These are phyloP conservation scores for Fusarium sp. DNA, from an alignment of 2,329 filamentous ascomycete species.

Conservation along the genomic window DNA sequence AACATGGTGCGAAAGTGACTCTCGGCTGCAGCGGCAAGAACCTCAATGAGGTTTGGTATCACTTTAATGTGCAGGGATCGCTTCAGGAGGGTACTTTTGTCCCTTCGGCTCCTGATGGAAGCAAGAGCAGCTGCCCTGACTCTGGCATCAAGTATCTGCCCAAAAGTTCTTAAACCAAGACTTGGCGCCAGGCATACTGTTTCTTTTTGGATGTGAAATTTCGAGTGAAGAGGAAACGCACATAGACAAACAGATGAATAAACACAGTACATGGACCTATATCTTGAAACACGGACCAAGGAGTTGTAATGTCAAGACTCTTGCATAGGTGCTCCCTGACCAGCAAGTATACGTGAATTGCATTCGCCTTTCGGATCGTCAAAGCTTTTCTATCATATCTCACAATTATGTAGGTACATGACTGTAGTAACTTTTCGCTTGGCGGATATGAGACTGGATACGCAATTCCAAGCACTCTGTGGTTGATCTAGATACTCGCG, in stretches of 20 bases:
- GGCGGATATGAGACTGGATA: background rate
- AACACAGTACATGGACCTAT: background rate
- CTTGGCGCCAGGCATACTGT: background rate
- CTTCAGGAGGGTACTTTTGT: constrained; percentile 72
- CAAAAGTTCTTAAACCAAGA: constrained; percentile 27
- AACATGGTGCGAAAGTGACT: constrained; percentile 66
- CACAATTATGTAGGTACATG: background rate
- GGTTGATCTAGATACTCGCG: background rate
- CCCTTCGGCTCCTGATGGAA: constrained; percentile 65
- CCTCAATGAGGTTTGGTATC: constrained; percentile 70
- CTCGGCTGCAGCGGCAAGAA: constrained; percentile 64
- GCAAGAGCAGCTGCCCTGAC: constrained; percentile 67
- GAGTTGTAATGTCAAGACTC: background rate
- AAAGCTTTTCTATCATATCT: background rate
- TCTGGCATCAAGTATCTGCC: constrained; percentile 47
- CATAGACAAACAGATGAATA: background rate
- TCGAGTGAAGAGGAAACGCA: background rate
- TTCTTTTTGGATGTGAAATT: too few relatives aligned
- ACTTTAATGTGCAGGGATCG: constrained; percentile 71
- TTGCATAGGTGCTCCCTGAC: background rate
- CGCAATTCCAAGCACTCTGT: background rate
- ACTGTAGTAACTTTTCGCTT: accelerated
- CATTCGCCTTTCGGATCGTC: background rate
- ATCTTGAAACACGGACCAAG: background rate
- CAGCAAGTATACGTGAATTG: background rate